These are phyloP conservation scores for Babesia ovata DNA, from an alignment of 169 alveolate species.

Conservation along the genomic window DNA sequence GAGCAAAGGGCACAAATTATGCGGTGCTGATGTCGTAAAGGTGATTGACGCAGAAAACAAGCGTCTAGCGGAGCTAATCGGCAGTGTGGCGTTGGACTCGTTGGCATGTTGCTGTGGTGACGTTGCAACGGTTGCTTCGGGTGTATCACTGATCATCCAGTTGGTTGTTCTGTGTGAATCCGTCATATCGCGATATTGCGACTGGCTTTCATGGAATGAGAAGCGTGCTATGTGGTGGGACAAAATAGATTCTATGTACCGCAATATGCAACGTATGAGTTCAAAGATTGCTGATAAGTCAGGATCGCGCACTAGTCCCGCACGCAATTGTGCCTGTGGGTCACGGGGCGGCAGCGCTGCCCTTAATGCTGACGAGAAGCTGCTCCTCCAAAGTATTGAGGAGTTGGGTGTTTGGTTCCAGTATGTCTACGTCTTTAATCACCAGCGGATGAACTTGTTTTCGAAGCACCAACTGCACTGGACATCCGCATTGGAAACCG, in stretches of 20 bases:
- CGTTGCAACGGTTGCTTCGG: neutral
- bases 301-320: neutral
- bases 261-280: neutral
- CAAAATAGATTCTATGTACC: conserved; percentile 6
- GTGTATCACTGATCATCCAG: neutral
- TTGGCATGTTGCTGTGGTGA: conserved; percentile 27
- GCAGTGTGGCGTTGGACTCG: neutral
- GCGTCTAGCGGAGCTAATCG: conserved; percentile 9
- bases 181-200: conserved; percentile 4
- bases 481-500: neutral
- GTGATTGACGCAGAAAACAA: neutral
- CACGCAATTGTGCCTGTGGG: conserved; percentile 7
- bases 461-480: neutral
- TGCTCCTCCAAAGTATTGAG: conserved; percentile 20
- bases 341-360: neutral
- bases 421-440: conserved; percentile 35
- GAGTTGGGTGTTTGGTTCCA: conserved; percentile 51
- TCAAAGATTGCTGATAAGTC: neutral
- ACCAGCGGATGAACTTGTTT: conserved; percentile 5
- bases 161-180: conserved; percentile 17
- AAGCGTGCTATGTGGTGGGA: conserved; percentile 7
- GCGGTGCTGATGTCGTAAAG: neutral
- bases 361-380: neutral
- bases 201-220: conserved; percentile 8
- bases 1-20: neutral